Conservation (phyloP, 116 monocot genomes). For the Cymodocea nodosa region DNA sequence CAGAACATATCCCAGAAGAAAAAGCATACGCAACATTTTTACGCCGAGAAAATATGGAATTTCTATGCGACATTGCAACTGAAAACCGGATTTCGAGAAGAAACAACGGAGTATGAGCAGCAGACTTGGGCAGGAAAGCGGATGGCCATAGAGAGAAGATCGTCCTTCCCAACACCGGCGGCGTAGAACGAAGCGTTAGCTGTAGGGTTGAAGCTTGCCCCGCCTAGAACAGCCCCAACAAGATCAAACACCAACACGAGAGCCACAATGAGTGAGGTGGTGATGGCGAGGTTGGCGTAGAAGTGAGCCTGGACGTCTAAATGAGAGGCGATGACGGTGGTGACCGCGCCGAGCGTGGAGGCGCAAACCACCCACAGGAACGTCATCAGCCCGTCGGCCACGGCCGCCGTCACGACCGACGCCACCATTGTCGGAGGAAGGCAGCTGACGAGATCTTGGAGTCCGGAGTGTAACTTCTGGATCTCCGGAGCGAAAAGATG, state of each 20-base stretch:
- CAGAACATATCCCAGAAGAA: too few relatives aligned
- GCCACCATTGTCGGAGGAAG: slow-evolving; percentile 3
- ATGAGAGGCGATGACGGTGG: slow-evolving; percentile 16
- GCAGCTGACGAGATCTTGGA: background rate
- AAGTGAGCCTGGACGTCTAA: slow-evolving; percentile 14
- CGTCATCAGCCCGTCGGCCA: slow-evolving; percentile 33
- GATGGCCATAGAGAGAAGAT: slow-evolving; percentile 38
- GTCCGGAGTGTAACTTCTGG: too few relatives aligned
- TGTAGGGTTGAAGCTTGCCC: slow-evolving; percentile 53
- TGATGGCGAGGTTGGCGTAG: slow-evolving; percentile 18
- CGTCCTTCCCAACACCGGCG: slow-evolving; percentile 34
- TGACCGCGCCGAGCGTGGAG: slow-evolving; percentile 26
- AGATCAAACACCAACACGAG: slow-evolving; percentile 28
- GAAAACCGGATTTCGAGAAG: too few relatives aligned
- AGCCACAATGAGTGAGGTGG: slow-evolving; percentile 22
- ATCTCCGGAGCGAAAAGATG: too few relatives aligned
- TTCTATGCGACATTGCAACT: too few relatives aligned
- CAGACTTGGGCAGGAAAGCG: slow-evolving; percentile 56
- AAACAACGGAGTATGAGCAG: too few relatives aligned
- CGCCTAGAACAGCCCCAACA: slow-evolving; percentile 30
- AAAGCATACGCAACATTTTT: too few relatives aligned
- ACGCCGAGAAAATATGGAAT: too few relatives aligned
- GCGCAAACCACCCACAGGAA: slow-evolving; percentile 46
- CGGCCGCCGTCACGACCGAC: slow-evolving; percentile 25
- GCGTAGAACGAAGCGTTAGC: slow-evolving; percentile 43